Evolutionary conservation across 2,329 filamentous ascomycete genomes (phyloP), one percentile per base, ranked within the genome.

Genomic region (Aspergillus terreus): DNA sequence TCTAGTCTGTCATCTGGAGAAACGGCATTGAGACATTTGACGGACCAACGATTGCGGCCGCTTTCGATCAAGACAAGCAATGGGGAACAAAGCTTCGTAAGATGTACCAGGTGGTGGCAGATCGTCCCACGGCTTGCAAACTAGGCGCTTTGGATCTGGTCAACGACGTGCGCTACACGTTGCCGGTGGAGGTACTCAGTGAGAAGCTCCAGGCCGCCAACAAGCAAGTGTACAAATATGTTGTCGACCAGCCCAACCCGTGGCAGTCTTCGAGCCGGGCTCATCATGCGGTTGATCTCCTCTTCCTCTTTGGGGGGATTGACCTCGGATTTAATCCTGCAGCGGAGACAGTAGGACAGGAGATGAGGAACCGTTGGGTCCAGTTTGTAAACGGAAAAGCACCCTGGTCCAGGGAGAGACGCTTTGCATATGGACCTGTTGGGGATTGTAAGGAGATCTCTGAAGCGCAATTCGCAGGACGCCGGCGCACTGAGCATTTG

Each of bases 241-340:
- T 76, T 0, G 55, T 78, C 1, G 76, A 79, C 36, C 71, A 79
- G 48, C 44, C 64, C 0, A 79, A 79, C 33, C 76, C 76, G 4
- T 78, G 72, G 73, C 76, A 78, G 46, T 48, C 68, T 0, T 78
- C 75, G 0, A 73, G 69, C 7, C 66, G 76, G 0, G 65, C 76
- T 2, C 76, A 79, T 36, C 76, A 79, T 51, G 76, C 72, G 0
- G 71, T 79, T 2, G 76, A 79, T 54, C 59, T 79, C 4, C 51
- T 78, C 2, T 69, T 76, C 7, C 57, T 78, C 0, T 79, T 78
- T 23, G 73, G 67, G 0, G 70, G 70, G 0, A 56, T 75, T 4
- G 71, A 76, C 47, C 49, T 76, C 0, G 62, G 63, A 0, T 69
- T 69, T 19, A 67, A 69, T 1, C 63, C 62, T 0, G 58, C 63